A percentile compares a stretch with the other conserved stretches of the same genome.
Conservation (phyloP, 768 basidiomycete species). For the Tylopilus sp. region DNA sequence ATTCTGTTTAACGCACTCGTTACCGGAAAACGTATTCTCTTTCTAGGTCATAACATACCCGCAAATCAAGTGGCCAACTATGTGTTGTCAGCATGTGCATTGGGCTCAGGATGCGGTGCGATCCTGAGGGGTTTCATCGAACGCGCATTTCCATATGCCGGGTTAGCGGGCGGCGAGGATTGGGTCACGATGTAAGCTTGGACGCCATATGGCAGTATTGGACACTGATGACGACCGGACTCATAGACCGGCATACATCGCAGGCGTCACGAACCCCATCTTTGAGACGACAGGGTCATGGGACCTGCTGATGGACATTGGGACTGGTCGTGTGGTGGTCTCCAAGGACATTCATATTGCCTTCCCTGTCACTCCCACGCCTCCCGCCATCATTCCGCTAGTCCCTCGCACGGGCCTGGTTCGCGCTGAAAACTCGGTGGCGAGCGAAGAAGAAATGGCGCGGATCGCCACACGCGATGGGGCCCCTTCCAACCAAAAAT, state of each 20-base stretch:
- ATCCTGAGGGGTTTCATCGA: constrained; percentile 84
- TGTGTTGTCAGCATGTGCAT: constrained; percentile 90
- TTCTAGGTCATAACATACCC: constrained; percentile 85
- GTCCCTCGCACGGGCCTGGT: constrained; percentile 57
- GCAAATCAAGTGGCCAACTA: constrained; percentile 89
- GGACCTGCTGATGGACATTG: constrained; percentile 93
- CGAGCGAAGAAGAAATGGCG: constrained; percentile 71
- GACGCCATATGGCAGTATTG: neutral
- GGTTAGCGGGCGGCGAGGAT: constrained; percentile 82
- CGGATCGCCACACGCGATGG: constrained; percentile 44
- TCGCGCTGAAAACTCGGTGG: constrained; percentile 59
- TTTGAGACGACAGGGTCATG: constrained; percentile 85
- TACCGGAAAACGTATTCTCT: constrained; percentile 94
- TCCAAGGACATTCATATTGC: constrained; percentile 76
- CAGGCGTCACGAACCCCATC: constrained; percentile 96
- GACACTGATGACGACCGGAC: constrained; percentile 7
- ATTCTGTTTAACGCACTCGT: constrained; percentile 94
- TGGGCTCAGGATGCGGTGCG: constrained; percentile 87
- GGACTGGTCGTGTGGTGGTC: constrained; percentile 80
- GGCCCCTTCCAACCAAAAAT: constrained; percentile 52
- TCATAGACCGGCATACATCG: constrained; percentile 84
- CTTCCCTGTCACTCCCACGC: constrained; percentile 45
- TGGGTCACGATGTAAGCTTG: constrained; percentile 79
- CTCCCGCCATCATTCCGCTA: constrained; percentile 41
- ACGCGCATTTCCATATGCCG: constrained; percentile 93